Percentiles rank a stretch among this genome's conserved stretches.
Evolutionary conservation across 2,329 filamentous ascomycete genomes (phyloP).

Genomic region (Balansia obtecta): DNA sequence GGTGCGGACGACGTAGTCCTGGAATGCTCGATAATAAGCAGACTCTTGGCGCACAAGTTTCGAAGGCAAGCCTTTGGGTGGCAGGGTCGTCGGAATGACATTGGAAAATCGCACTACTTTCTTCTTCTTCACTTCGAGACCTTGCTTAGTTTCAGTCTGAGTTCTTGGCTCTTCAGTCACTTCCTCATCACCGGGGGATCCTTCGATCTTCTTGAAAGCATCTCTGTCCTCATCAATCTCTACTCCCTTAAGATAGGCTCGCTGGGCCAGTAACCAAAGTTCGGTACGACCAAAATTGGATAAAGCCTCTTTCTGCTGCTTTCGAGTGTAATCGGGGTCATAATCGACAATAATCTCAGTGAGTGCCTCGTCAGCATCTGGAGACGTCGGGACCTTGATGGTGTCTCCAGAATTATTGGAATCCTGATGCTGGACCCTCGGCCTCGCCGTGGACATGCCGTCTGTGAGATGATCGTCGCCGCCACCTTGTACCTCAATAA

Average conservation of each 20-base stretch:
- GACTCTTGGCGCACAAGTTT: slow-evolving; percentile 50
- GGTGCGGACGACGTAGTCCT: slow-evolving; percentile 55
- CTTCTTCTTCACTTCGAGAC: slow-evolving; percentile 42
- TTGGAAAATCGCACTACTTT: slow-evolving; percentile 69
- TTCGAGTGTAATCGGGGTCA: slow-evolving; percentile 61
- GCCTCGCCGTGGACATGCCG: slow-evolving; percentile 56
- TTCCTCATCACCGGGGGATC: slow-evolving; percentile 20
- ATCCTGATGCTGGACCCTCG: slow-evolving; percentile 21
- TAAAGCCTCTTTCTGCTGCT: slow-evolving; percentile 57
- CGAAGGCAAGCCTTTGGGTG: slow-evolving; percentile 38
- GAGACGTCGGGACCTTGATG: slow-evolving; percentile 18
- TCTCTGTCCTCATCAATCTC: slow-evolving; percentile 30
- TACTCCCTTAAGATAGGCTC: slow-evolving; percentile 59
- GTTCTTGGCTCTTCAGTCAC: slow-evolving; percentile 1
- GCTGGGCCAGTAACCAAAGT: slow-evolving; percentile 75
- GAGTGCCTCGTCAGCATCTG: slow-evolving; percentile 39
- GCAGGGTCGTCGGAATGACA: slow-evolving; percentile 29
- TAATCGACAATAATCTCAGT: slow-evolving; percentile 58
- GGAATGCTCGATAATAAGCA: slow-evolving; percentile 82
- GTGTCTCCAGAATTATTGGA: slow-evolving; percentile 20
- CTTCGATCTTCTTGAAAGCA: slow-evolving; percentile 25
- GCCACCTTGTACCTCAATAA: slow-evolving; percentile 41
- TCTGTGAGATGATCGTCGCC: slow-evolving; percentile 35
- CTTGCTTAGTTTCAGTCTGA: slow-evolving; percentile 16
- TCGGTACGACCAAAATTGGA: slow-evolving; percentile 77